These are phyloP conservation scores for Fusarium stilboides DNA, from an alignment of 2,329 filamentous ascomycete genomes.

Conservation along the genomic window DNA sequence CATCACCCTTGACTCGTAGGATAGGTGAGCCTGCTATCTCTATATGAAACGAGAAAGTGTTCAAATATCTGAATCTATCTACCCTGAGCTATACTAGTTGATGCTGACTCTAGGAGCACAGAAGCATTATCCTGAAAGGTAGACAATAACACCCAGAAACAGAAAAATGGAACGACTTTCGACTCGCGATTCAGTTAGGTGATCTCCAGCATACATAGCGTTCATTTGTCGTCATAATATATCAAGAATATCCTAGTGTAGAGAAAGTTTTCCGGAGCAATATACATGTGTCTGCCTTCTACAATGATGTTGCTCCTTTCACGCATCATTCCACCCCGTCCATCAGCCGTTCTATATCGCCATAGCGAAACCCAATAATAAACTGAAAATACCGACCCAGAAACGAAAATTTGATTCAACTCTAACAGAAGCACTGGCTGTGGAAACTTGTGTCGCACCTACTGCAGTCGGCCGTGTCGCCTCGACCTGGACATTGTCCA, in stretches of 20 bases:
- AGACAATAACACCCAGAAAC: too few species aligned
- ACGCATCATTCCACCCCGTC: background rate
- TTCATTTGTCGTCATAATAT: too few species aligned
- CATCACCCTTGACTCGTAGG: background rate
- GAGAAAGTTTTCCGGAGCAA: slow-evolving; percentile 12
- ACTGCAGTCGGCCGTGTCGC: slow-evolving; percentile 50
- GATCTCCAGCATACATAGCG: too few species aligned
- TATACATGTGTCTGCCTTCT: slow-evolving; percentile 8
- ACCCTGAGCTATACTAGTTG: too few species aligned
- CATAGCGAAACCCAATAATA: slow-evolving; percentile 21
- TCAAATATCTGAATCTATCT: background rate
- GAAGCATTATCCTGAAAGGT: too few species aligned
- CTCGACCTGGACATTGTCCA: slow-evolving; percentile 54
- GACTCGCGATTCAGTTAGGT: too few species aligned
- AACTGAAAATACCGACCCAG: slow-evolving; percentile 18
- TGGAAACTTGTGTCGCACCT: slow-evolving; percentile 8
- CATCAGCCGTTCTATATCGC: slow-evolving; percentile 1
- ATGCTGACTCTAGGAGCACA: too few species aligned
- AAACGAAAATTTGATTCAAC: background rate
- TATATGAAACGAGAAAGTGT: background rate
- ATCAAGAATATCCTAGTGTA: too few species aligned
- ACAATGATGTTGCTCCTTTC: background rate
- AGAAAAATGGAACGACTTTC: too few species aligned
- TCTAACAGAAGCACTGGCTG: slow-evolving; percentile 3
- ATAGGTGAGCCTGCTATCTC: background rate